Evolutionary conservation across 2,329 filamentous ascomycete species (phyloP).

Genomic region (Diaporthe velutina): DNA sequence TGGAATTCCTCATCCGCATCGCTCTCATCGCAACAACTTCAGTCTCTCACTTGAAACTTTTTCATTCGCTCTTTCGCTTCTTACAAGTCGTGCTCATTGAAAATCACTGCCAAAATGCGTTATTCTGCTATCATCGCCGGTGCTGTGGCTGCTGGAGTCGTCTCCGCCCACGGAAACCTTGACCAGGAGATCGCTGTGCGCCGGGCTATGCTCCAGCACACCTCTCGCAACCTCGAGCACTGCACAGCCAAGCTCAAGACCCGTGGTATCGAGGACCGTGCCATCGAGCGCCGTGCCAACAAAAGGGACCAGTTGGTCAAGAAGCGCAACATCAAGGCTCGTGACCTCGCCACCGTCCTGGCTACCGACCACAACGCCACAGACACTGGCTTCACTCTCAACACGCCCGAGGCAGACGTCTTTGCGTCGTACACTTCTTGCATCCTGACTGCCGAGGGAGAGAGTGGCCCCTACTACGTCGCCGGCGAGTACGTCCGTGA

Average conservation of each 20-base stretch:
- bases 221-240: constrained; percentile 51
- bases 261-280: constrained; percentile 52
- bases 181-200: constrained; percentile 56
- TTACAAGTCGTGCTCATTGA: not conserved
- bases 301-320: constrained; percentile 51
- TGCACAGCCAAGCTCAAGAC: constrained; percentile 55
- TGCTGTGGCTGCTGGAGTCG: constrained; percentile 43
- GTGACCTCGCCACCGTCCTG: constrained; percentile 49
- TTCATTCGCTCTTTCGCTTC: not conserved
- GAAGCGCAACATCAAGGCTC: constrained; percentile 48
- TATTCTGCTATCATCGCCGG: constrained; percentile 43
- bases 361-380: constrained; percentile 53
- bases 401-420: constrained; percentile 47
- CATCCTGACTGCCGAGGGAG: constrained; percentile 60
- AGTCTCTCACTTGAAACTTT: constrained; percentile 4
- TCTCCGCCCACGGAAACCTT: constrained; percentile 54
- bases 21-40: not conserved
- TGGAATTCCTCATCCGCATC: not conserved
- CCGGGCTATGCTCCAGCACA: constrained; percentile 51
- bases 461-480: constrained; percentile 65
- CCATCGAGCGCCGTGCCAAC: constrained; percentile 53
- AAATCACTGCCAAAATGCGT: constrained; percentile 42
- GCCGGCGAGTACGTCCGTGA: constrained; percentile 63
- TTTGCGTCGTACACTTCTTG: constrained; percentile 57
- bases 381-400: constrained; percentile 46